Percentiles rank a stretch among this genome's conserved stretches.
Evolutionary conservation across 192 early-diverging fungal genomes (phyloP).

Genomic region (Backusella parvicylindrica): DNA sequence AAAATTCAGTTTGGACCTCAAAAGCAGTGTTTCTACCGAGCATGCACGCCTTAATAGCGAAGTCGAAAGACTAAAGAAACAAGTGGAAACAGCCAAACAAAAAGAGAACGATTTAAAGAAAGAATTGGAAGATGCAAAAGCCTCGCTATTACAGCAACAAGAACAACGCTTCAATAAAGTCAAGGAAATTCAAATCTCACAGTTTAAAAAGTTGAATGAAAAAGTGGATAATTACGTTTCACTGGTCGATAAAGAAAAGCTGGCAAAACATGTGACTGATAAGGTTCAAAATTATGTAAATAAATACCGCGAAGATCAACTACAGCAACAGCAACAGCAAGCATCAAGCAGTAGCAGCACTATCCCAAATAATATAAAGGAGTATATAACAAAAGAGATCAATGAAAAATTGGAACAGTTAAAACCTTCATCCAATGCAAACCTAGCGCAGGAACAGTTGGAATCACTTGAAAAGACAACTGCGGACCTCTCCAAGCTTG

Average conservation of each 20-base stretch:
- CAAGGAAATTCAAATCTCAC: background rate
- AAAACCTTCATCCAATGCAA: background rate
- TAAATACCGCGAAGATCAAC: background rate
- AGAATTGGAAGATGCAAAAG: background rate
- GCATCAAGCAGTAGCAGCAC: background rate
- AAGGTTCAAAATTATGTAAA: background rate
- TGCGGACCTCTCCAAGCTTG: background rate
- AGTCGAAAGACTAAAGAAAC: background rate
- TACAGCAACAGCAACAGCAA: background rate
- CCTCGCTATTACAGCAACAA: background rate
- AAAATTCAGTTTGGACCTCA: background rate
- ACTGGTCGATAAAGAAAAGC: background rate
- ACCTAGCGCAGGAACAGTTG: background rate
- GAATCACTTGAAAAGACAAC: background rate
- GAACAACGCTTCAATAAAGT: background rate
- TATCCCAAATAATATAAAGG: background rate
- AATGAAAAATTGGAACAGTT: background rate
- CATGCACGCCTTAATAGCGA: background rate
- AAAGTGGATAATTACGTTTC: background rate
- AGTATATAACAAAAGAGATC: background rate
- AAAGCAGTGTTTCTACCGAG: background rate
- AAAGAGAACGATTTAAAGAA: background rate
- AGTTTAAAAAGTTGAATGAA: background rate
- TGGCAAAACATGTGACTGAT: background rate
- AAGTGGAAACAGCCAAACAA: background rate